A percentile compares a stretch with the other conserved stretches of the same genome.
Evolutionary conservation across 1,139 yeast genomes (phyloP).

Genomic region (Taphrina wiesneri): DNA sequence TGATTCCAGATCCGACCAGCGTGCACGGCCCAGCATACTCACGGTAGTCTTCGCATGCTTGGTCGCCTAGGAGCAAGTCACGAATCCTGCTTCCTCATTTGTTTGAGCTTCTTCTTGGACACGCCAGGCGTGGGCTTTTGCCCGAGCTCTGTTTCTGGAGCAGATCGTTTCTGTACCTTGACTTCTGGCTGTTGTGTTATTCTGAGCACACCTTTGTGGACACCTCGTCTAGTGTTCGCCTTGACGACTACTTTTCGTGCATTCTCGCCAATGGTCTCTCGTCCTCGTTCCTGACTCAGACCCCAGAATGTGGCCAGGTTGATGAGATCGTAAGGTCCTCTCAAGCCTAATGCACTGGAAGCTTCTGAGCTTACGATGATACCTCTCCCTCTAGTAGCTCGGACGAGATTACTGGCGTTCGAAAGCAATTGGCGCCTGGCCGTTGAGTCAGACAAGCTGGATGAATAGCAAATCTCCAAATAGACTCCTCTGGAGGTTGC

Average conservation of each 20-base stretch:
- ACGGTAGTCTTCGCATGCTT: neutral
- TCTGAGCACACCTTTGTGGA: slow-evolving; percentile 50
- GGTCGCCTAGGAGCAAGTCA: neutral
- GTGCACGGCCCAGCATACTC: neutral
- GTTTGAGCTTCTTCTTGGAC: slow-evolving; percentile 3
- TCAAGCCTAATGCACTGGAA: slow-evolving; percentile 55
- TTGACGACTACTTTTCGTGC: slow-evolving; percentile 66
- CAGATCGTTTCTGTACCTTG: slow-evolving; percentile 4
- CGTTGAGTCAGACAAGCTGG: slow-evolving; percentile 52
- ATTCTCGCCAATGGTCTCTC: slow-evolving; percentile 59
- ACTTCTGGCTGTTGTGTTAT: slow-evolving; percentile 23
- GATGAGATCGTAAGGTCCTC: slow-evolving; percentile 69
- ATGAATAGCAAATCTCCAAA: slow-evolving; percentile 73
- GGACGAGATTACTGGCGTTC: slow-evolving; percentile 71
- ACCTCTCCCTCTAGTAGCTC: slow-evolving; percentile 82
- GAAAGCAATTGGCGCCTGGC: slow-evolving; percentile 63
- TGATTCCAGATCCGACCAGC: too few species aligned
- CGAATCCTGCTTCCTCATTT: neutral
- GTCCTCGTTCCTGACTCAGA: slow-evolving; percentile 61
- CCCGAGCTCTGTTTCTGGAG: neutral
- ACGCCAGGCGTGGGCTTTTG: neutral
- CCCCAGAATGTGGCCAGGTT: slow-evolving; percentile 72
- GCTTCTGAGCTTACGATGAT: slow-evolving; percentile 80
- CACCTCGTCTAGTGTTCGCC: slow-evolving; percentile 69
- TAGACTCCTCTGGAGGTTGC: slow-evolving; percentile 81